Evolutionary conservation across 2,329 filamentous ascomycete genomes (phyloP).

Genomic region (Hirsutella minnesotensis): DNA sequence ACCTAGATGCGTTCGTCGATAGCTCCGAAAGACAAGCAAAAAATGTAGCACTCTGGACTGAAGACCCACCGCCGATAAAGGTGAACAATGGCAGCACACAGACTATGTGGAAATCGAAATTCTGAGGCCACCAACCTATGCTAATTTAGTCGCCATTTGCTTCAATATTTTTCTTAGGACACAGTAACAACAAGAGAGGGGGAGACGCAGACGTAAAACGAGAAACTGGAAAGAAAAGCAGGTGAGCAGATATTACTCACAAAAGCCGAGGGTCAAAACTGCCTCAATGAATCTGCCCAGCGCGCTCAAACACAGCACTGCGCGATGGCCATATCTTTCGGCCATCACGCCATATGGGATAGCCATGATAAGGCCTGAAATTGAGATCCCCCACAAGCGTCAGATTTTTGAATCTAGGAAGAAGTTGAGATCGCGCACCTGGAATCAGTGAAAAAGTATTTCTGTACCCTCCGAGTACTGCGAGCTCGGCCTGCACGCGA

Average conservation of each 20-base stretch:
- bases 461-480: neutral
- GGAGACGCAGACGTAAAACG: too few species aligned
- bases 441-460: constrained; percentile 1
- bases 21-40: neutral
- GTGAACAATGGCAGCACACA: neutral
- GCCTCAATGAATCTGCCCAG: neutral
- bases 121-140: constrained; percentile 1
- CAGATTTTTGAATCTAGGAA: neutral
- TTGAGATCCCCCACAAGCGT: neutral
- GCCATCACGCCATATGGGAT: constrained; percentile 2
- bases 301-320: neutral
- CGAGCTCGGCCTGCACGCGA: neutral
- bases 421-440: neutral
- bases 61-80: constrained; percentile 1
- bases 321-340: neutral
- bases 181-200: too few species aligned
- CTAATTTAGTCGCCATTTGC: neutral
- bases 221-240: too few species aligned
- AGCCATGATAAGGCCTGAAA: neutral
- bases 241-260: neutral
- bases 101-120: neutral
- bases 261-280: neutral
- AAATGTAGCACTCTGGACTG: neutral
- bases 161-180: too few species aligned
- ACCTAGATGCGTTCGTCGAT: neutral